A percentile compares a stretch with the other conserved stretches of the same genome.
These are phyloP conservation scores for Serendipita sp. DNA, from an alignment of 768 basidiomycete genomes.

Conservation along the genomic window DNA sequence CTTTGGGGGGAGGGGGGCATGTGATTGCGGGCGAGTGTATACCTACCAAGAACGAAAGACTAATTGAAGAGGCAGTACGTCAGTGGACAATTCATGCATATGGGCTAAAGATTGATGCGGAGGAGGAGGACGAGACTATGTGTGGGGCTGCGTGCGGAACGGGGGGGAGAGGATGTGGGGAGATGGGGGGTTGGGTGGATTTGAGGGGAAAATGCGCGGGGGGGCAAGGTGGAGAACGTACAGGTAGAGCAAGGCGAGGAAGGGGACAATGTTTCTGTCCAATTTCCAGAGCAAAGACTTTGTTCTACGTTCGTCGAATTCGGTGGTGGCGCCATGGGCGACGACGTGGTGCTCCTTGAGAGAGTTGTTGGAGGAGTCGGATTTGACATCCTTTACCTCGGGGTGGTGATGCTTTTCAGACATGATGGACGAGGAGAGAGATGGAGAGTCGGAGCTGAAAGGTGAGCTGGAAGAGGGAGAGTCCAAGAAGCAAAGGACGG, in stretches of 20 bases:
- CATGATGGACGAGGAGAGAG: not conserved
- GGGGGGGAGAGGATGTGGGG: too few relatives aligned
- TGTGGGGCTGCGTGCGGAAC: too few relatives aligned
- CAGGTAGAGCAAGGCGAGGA: slow-evolving; percentile 1
- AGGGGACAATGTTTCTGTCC: slow-evolving; percentile 2
- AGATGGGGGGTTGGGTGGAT: too few relatives aligned
- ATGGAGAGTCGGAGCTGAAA: too few relatives aligned
- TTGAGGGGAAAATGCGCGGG: too few relatives aligned
- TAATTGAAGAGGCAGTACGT: not conserved
- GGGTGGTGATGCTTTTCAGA: not conserved
- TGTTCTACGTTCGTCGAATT: not conserved
- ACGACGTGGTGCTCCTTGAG: not conserved
- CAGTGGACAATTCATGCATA: too few relatives aligned
- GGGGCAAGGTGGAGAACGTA: not conserved
- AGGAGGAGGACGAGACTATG: too few relatives aligned
- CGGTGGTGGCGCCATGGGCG: not conserved
- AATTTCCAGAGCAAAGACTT: not conserved
- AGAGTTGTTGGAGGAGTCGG: not conserved
- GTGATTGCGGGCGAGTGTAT: not conserved
- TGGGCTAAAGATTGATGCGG: too few relatives aligned
- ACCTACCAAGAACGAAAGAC: not conserved
- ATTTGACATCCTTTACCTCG: not conserved
- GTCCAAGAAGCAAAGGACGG: too few relatives aligned
- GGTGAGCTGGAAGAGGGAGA: too few relatives aligned
- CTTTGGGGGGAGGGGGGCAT: too few relatives aligned